A percentile compares a stretch with the other conserved stretches of the same genome.
Conservation (phyloP, 2,329 filamentous ascomycete genomes). For the Cladosporium sp. region DNA sequence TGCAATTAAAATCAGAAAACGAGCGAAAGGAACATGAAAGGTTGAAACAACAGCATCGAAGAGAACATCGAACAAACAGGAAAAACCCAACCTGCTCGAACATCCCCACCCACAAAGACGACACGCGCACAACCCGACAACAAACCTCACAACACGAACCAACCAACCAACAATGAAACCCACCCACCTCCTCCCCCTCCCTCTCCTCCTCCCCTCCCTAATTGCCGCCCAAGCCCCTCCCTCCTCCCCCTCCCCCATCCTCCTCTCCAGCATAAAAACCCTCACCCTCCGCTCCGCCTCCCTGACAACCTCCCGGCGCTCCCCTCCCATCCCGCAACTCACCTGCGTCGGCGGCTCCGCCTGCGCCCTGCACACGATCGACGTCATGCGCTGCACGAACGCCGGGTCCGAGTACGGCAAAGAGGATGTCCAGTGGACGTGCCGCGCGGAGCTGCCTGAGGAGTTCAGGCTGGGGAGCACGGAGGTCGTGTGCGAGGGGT, state of each 20-base stretch:
- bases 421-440: slow-evolving; percentile 88
- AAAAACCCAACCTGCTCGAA: no score
- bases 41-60: no score
- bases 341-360: slow-evolving; percentile 63
- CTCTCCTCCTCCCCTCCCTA: slow-evolving; percentile 13
- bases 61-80: no score
- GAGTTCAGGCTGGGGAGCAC: slow-evolving; percentile 74
- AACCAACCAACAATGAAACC: not conserved
- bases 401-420: slow-evolving; percentile 66
- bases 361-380: slow-evolving; percentile 61
- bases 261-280: slow-evolving; percentile 62
- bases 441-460: slow-evolving; percentile 56
- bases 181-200: not conserved
- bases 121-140: not conserved
- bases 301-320: slow-evolving; percentile 68
- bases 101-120: not conserved
- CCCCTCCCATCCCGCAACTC: slow-evolving; percentile 65
- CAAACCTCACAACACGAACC: not conserved
- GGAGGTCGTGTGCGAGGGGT: slow-evolving; percentile 90
- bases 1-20: no score
- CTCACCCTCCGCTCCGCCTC: slow-evolving; percentile 68
- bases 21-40: no score
- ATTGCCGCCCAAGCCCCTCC: slow-evolving; percentile 15
- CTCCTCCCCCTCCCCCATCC: slow-evolving; percentile 45
- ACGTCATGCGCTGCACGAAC: slow-evolving; percentile 86